Conservation (phyloP, 2,329 filamentous ascomycete species). For the Beauveria scarabaeidicola region DNA sequence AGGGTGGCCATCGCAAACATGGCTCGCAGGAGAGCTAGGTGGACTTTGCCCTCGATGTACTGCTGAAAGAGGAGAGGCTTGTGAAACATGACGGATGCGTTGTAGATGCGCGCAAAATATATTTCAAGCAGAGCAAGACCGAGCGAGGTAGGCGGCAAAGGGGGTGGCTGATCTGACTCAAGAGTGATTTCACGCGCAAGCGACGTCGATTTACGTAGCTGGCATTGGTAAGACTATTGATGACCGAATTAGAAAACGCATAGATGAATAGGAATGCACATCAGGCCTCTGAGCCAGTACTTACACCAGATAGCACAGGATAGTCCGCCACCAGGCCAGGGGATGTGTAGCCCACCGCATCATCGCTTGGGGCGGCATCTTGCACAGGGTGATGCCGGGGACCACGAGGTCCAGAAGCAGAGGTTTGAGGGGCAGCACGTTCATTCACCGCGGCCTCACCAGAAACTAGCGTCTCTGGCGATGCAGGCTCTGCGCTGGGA, state of each 20-base stretch:
- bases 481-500: background rate
- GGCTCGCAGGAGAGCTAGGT: background rate
- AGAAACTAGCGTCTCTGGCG: background rate
- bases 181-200: background rate
- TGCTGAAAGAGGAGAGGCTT: constrained; percentile 1
- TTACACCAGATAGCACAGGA: background rate
- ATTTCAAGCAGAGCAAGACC: constrained; percentile 1
- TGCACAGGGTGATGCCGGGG: background rate
- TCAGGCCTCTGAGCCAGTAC: background rate
- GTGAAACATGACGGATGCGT: background rate
- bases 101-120: constrained; percentile 1
- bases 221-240: constrained; percentile 1
- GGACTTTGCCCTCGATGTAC: background rate
- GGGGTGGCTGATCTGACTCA: background rate
- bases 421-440: background rate
- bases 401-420: background rate
- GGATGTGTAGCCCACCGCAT: background rate
- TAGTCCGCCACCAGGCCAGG: background rate
- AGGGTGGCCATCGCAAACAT: constrained; percentile 5
- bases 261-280: too few relatives aligned
- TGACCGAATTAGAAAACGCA: background rate
- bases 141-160: background rate
- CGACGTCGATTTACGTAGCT: background rate
- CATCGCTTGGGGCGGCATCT: background rate
- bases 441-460: background rate